phyloP scores from a whole-genome alignment of 768 basidiomycete genomes.

The Auriscalpium microsporum region DNA sequence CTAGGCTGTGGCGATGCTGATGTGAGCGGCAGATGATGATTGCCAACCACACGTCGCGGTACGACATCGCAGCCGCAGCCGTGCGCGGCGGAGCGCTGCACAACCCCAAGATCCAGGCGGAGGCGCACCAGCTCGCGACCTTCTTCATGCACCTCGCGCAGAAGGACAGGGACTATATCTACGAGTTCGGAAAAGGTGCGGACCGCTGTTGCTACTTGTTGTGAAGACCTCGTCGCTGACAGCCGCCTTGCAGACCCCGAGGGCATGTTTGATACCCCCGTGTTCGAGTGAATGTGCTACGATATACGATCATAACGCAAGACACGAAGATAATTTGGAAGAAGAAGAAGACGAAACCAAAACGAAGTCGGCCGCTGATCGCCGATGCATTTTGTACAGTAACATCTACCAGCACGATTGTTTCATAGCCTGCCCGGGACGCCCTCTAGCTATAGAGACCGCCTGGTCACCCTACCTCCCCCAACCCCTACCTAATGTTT shows the following conservation, averaged over 20 bases:
- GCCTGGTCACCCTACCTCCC: too few species aligned
- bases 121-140: conserved; percentile 49
- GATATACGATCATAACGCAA: too few species aligned
- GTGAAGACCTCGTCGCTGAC: not conserved
- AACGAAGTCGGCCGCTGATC: too few species aligned
- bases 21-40: conserved; percentile 56
- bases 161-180: conserved; percentile 57
- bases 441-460: too few species aligned
- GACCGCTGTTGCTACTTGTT: too few species aligned
- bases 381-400: too few species aligned
- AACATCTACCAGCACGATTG: too few species aligned
- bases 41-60: conserved; percentile 59
- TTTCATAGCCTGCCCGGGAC: too few species aligned
- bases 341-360: too few species aligned
- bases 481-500: too few species aligned
- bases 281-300: conserved; percentile 8
- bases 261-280: conserved; percentile 18
- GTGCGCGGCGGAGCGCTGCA: conserved; percentile 43
- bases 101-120: conserved; percentile 48
- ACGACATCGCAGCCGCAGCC: conserved; percentile 54
- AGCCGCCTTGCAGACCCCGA: conserved; percentile 21
- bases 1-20: not conserved
- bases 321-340: too few species aligned
- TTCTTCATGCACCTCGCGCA: conserved; percentile 50
- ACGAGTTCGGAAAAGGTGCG: conserved; percentile 48